Evolutionary conservation across 306 rosid genomes (phyloP), one percentile per base, ranked within the genome.

Genomic region (Sechiopsis laciniata): DNA sequence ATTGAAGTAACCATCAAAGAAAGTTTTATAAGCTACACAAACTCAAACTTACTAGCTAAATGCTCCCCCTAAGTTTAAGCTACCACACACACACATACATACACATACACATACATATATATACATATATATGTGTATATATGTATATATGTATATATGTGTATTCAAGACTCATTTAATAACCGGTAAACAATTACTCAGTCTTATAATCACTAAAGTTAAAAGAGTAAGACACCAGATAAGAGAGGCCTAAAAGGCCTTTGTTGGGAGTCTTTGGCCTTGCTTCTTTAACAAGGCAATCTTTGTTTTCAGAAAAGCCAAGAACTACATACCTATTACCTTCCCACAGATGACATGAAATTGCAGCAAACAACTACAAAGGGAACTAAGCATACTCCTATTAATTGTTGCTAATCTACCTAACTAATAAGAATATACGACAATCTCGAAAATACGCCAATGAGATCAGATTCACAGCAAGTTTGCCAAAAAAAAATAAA

Each of bases 381-480:
- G 22, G 56, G 24, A 42, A 42, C 48, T 42, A 52, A 32, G 24
- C 40, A 52, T 68, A 68, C 73, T 68, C 73, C 73, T 68, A 68
- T 26, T 48, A 52, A 50, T 70, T 26, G 56, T 16, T 26, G 24
- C 74, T 70, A 70, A 70, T 21, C 74, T 70, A 70, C 74, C 74
- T 70, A 70, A 2, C 57, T 4, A 50, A 40, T 4, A 26, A 70
- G 60, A 70, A 70, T 70, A 70, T 70, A 70, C n/a, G 48, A 42
- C 74, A 70, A 70, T 69, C 58, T 69, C 21, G 73, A 69, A 69
- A 69, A 46, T 52, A 32, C 51, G 58, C 59, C 74, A 69, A 69
- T 50, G 59, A 51, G 58, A 52, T 51, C 48, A 52, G 24, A 50
- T 70, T 59, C 22, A 26, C 16, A 50, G 9, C 74, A 70, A 26